Evolutionary conservation across 2,329 filamentous ascomycete species (phyloP).

Genomic region (Diaporthe eres): DNA sequence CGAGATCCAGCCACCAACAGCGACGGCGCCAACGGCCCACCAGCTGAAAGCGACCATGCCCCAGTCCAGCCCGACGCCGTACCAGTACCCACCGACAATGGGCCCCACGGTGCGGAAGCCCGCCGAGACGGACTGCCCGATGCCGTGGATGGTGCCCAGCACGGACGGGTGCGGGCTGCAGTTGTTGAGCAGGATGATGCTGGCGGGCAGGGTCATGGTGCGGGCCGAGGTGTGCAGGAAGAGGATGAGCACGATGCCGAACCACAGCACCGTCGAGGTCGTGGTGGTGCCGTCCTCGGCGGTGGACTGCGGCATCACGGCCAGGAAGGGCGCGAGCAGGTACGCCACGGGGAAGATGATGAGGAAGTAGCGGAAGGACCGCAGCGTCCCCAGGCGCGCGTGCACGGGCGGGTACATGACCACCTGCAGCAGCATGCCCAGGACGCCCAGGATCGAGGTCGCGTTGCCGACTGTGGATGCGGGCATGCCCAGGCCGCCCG

Average conservation of each 20-base stretch:
- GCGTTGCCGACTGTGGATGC: constrained; percentile 77
- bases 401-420: constrained; percentile 78
- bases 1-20: constrained; percentile 69
- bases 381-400: constrained; percentile 74
- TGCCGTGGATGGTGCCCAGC: constrained; percentile 69
- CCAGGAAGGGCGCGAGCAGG: constrained; percentile 75
- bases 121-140: constrained; percentile 65
- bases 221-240: constrained; percentile 79
- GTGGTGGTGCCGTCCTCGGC: constrained; percentile 36
- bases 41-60: constrained; percentile 63
- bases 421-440: constrained; percentile 79
- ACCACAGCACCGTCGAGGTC: constrained; percentile 58
- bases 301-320: constrained; percentile 65
- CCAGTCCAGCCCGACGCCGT: constrained; percentile 60
- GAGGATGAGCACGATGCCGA: constrained; percentile 72
- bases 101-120: constrained; percentile 66
- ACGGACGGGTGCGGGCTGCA: constrained; percentile 71
- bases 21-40: constrained; percentile 65
- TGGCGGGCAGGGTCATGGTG: constrained; percentile 75
- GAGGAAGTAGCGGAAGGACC: constrained; percentile 75
- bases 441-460: constrained; percentile 77
- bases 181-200: constrained; percentile 73
- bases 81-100: constrained; percentile 64
- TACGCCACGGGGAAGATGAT: constrained; percentile 79
- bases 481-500: constrained; percentile 76